Evolutionary conservation across 345 rosid species (phyloP), one percentile per base, ranked within the genome.

Genomic region (Acer campestre): DNA sequence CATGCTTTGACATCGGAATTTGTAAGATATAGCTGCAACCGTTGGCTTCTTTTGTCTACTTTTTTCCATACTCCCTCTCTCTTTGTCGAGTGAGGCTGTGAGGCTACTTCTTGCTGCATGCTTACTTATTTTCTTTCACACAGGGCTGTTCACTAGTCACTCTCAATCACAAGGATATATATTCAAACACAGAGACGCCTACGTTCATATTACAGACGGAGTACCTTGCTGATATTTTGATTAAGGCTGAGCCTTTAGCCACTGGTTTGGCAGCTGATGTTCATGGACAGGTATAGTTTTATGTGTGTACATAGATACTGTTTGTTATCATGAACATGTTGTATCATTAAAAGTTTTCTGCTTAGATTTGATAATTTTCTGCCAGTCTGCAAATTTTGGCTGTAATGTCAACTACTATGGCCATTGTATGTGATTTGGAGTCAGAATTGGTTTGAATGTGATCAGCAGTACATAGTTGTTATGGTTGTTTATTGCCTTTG

Each of bases 211-310:
- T 91, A 62, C 89, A 89, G 73, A 86, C 87, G 90, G 90, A 90
- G 69, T 92, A 90, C 77, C 89, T 85, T 77, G 88, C 97, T 18
- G 95, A 92, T 85, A 76, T 95, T 78, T 82, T 94, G 80, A 84
- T 95, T 13, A 92, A 92, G 78, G 88, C 88, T 61, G 97, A 87
- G 78, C 98, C 98, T 82, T 84, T 96, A 78, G 93, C 92, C 68
- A 93, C 97, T 62, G 99, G 98, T 76, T 85, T 93, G 85, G 99
- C 98, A 18, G 83, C 88, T 83, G 98, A 93, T 80, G 97, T 95
- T 67, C 97, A 95, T 27, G 99, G 99, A 42, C 97, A 94, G 95
- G 98, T 94, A 84, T 61, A 10, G 11, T 73, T 66, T 20, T 14
- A 10, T 62, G 16, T 31, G 16, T 40, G 9, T 38, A 18, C 9